Percentiles rank a stretch among this genome's conserved stretches.
Conservation (phyloP, 768 basidiomycete species). For the Tulasnella sp. region DNA sequence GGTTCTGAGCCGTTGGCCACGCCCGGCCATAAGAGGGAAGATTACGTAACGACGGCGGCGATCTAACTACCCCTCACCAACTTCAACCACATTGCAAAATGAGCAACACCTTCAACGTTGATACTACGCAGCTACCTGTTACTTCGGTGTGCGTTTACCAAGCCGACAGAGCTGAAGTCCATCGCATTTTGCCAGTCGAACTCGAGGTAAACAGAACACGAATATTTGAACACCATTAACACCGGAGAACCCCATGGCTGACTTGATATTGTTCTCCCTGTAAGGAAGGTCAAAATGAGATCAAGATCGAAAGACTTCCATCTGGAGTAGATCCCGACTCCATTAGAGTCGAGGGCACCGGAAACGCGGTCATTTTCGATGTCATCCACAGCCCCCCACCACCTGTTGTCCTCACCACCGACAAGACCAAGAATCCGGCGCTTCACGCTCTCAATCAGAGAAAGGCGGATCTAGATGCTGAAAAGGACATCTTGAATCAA, state of each 20-base stretch:
- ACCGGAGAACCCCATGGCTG: background rate
- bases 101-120: constrained; percentile 9
- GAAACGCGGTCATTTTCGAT: constrained; percentile 14
- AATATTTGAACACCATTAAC: background rate
- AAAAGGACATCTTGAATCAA: background rate
- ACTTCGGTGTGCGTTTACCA: constrained; percentile 13
- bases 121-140: constrained; percentile 13
- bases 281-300: constrained; percentile 11
- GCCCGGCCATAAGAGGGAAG: background rate
- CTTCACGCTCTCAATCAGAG: background rate
- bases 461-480: background rate
- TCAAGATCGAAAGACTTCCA: constrained; percentile 8
- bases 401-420: background rate
- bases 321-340: constrained; percentile 7
- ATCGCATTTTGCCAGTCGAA: constrained; percentile 7
- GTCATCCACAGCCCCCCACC: constrained; percentile 9
- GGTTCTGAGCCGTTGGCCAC: background rate
- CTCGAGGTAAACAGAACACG: constrained; percentile 2
- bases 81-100: background rate
- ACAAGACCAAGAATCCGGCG: background rate
- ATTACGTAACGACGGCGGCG: background rate
- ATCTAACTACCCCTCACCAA: background rate
- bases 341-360: constrained; percentile 9
- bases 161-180: constrained; percentile 12
- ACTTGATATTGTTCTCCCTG: background rate